Evolutionary conservation across 225 moss, liverwort and hornwort genomes (phyloP).

Genomic region (Polytrichum formosum): DNA sequence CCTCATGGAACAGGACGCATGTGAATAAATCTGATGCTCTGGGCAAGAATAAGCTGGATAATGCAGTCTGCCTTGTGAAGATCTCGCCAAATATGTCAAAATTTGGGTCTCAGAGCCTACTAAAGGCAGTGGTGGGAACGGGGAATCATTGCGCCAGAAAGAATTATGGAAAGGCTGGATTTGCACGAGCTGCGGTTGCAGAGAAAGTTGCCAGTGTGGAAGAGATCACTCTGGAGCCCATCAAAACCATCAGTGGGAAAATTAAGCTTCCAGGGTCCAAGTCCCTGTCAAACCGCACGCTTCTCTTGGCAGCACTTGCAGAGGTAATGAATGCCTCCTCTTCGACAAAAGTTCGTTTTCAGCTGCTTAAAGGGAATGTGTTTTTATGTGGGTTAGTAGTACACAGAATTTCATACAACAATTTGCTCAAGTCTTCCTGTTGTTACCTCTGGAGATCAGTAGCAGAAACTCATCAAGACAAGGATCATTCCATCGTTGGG

Average conservation of each 20-base stretch:
- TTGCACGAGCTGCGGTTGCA: slow-evolving; percentile 31
- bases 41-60: slow-evolving; percentile 3
- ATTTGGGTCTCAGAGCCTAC: slow-evolving; percentile 11
- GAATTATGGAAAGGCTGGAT: slow-evolving; percentile 6
- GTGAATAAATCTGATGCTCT: slow-evolving; percentile 3
- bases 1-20: slow-evolving; percentile 9
- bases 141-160: slow-evolving; percentile 7
- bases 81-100: slow-evolving; percentile 9
- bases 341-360: no score
- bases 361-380: no score
- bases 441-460: no score
- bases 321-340: slow-evolving; percentile 47
- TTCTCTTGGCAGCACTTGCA: slow-evolving; percentile 82
- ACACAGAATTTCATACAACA: no score
- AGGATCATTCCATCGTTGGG: no score
- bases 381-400: no score
- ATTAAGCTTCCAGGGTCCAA: slow-evolving; percentile 97
- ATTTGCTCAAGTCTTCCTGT: no score
- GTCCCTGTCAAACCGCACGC: slow-evolving; percentile 86
- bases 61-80: slow-evolving; percentile 10
- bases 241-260: slow-evolving; percentile 65
- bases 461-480: no score
- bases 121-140: slow-evolving; percentile 9
- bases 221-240: slow-evolving; percentile 64
- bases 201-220: slow-evolving; percentile 57